Evolutionary conservation across 106 monocot genomes (phyloP).

Genomic region (Dactylorhiza incarnata): DNA sequence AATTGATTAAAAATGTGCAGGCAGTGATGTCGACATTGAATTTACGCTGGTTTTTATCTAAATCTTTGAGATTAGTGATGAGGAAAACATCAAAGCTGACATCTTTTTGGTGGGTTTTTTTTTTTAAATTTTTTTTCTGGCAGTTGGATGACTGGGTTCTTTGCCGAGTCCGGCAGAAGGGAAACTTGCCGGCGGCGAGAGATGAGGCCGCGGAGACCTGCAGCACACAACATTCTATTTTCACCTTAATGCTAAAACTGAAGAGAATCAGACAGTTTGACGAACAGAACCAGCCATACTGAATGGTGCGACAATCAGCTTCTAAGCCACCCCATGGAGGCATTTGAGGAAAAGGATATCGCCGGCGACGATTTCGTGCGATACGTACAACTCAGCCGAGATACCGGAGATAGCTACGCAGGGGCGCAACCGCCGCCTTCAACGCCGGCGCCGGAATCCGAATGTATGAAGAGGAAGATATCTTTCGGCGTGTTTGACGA

Average conservation of each 20-base stretch:
- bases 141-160: constrained; percentile 24
- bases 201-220: not conserved
- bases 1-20: too few species aligned
- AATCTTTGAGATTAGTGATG: not conserved
- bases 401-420: too few species aligned
- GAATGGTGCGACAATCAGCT: not conserved
- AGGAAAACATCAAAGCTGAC: not conserved
- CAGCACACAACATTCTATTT: not conserved
- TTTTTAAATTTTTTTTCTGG: not conserved
- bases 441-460: not conserved
- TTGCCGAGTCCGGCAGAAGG: constrained; percentile 18
- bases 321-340: not conserved
- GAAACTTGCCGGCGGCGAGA: not conserved
- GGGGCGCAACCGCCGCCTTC: not conserved
- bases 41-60: not conserved
- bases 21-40: too few species aligned
- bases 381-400: too few species aligned
- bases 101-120: too few species aligned
- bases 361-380: too few species aligned
- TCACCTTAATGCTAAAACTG: not conserved
- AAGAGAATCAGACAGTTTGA: not conserved
- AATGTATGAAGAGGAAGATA: not conserved
- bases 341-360: not conserved
- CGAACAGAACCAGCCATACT: too few species aligned
- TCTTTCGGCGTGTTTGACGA: not conserved